phyloP scores from a whole-genome alignment of 2,329 filamentous ascomycete species.

The Beauveria asiatica region DNA sequence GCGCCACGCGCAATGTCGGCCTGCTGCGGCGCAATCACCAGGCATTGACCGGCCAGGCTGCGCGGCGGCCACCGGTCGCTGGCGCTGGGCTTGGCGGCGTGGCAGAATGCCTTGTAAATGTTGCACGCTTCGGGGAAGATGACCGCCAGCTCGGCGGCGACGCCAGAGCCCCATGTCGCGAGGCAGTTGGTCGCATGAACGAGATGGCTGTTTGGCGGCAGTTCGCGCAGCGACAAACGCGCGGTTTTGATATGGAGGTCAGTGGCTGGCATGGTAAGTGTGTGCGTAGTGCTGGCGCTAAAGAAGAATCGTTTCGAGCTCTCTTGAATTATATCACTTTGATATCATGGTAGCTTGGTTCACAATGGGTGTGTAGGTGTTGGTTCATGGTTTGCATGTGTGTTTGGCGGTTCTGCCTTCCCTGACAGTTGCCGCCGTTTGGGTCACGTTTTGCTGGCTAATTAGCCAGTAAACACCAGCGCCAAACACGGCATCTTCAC shows the following conservation, averaged over 20 bases:
- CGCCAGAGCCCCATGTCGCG: slow-evolving; percentile 22
- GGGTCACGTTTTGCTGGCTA: not conserved
- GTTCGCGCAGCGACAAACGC: not conserved
- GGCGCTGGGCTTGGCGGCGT: slow-evolving; percentile 13
- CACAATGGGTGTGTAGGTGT: too few species aligned
- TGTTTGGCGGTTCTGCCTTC: not conserved
- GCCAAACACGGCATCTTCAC: not conserved
- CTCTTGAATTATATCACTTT: not conserved
- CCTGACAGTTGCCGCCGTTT: not conserved
- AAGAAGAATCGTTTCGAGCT: not conserved
- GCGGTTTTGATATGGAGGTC: not conserved
- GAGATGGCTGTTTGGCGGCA: slow-evolving; percentile 15
- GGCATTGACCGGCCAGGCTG: slow-evolving; percentile 19
- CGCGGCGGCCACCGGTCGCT: slow-evolving; percentile 13
- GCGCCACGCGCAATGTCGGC: slow-evolving; percentile 16
- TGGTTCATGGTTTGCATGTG: not conserved
- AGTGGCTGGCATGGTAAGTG: not conserved
- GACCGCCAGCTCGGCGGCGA: slow-evolving; percentile 19
- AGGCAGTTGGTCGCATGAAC: slow-evolving; percentile 26
- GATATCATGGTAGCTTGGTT: not conserved
- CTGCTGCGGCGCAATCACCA: slow-evolving; percentile 21
- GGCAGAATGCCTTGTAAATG: slow-evolving; percentile 19
- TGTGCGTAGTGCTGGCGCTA: not conserved
- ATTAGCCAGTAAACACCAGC: not conserved
- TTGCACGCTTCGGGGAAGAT: slow-evolving; percentile 20